phyloP scores from a whole-genome alignment of 192 early-diverging fungal species.

The Chytriomyces confervae region DNA sequence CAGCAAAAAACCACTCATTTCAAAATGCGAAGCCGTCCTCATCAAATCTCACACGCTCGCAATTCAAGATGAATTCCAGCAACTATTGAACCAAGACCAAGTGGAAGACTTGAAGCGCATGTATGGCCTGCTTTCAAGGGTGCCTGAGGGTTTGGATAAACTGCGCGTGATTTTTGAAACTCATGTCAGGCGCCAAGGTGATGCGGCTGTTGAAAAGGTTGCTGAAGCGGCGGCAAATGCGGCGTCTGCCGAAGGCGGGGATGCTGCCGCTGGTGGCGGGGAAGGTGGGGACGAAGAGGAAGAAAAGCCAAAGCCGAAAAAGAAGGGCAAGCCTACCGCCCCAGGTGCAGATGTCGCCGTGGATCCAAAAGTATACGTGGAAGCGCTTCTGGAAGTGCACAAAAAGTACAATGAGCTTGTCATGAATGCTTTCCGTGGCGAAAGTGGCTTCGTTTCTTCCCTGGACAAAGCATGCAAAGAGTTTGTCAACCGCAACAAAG shows the following conservation, averaged over 20 bases:
- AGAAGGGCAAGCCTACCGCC: conserved; percentile 23
- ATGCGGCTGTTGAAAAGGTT: conserved; percentile 80
- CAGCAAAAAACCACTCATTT: conserved; percentile 78
- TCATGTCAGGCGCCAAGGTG: conserved; percentile 80
- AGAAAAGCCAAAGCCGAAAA: conserved; percentile 43
- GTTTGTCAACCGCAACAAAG: conserved; percentile 90
- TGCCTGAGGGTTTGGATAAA: conserved; percentile 82
- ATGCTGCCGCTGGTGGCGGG: conserved; percentile 36
- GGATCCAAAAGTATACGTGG: conserved; percentile 85
- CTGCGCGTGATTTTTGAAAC: conserved; percentile 77
- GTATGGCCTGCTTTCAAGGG: conserved; percentile 76
- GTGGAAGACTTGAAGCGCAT: conserved; percentile 87
- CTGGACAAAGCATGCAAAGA: conserved; percentile 93
- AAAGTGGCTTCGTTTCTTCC: conserved; percentile 87
- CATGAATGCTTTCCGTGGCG: conserved; percentile 77
- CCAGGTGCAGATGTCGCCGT: conserved; percentile 44
- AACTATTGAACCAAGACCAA: conserved; percentile 85
- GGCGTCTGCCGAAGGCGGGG: conserved; percentile 57
- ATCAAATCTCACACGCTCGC: conserved; percentile 82
- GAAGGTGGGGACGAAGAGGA: conserved; percentile 48
- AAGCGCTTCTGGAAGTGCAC: conserved; percentile 85
- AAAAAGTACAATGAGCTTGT: conserved; percentile 83
- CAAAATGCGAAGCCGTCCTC: conserved; percentile 82
- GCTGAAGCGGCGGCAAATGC: conserved; percentile 53
- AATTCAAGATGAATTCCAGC: conserved; percentile 90